These are phyloP conservation scores for Rhinocladiella similis DNA, from an alignment of 2,329 filamentous ascomycete genomes.

Conservation along the genomic window DNA sequence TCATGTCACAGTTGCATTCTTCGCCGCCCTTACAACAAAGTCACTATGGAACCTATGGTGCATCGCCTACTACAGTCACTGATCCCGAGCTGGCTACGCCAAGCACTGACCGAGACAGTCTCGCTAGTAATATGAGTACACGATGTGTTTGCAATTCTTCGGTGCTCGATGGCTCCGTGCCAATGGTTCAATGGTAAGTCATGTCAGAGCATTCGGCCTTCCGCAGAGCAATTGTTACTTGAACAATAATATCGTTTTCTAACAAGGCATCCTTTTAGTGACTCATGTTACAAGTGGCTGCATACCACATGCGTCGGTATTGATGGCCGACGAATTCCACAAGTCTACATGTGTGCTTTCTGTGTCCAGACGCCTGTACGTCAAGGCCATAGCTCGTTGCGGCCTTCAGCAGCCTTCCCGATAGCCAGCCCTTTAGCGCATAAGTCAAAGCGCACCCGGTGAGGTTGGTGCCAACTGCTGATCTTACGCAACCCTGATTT, in stretches of 20 bases:
- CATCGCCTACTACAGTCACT: slow-evolving; percentile 53
- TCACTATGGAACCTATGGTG: slow-evolving; percentile 41
- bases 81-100: slow-evolving; percentile 54
- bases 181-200: slow-evolving; percentile 60
- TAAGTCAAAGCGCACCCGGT: slow-evolving; percentile 24
- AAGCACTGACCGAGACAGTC: slow-evolving; percentile 53
- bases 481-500: background rate
- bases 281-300: slow-evolving; percentile 63
- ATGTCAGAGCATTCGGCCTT: background rate
- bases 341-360: slow-evolving; percentile 53
- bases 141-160: slow-evolving; percentile 58
- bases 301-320: slow-evolving; percentile 61
- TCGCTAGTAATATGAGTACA: slow-evolving; percentile 52
- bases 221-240: background rate
- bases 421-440: slow-evolving; percentile 28
- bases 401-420: slow-evolving; percentile 18
- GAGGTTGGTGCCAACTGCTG: background rate
- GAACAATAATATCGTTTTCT: background rate
- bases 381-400: slow-evolving; percentile 31
- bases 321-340: slow-evolving; percentile 47
- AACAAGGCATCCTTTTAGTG: slow-evolving; percentile 38
- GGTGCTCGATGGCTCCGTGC: slow-evolving; percentile 52
- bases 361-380: slow-evolving; percentile 47
- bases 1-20: slow-evolving; percentile 40
- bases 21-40: slow-evolving; percentile 45